phyloP scores from a whole-genome alignment of 2,329 filamentous ascomycete genomes.

The Fusarium nanum region DNA sequence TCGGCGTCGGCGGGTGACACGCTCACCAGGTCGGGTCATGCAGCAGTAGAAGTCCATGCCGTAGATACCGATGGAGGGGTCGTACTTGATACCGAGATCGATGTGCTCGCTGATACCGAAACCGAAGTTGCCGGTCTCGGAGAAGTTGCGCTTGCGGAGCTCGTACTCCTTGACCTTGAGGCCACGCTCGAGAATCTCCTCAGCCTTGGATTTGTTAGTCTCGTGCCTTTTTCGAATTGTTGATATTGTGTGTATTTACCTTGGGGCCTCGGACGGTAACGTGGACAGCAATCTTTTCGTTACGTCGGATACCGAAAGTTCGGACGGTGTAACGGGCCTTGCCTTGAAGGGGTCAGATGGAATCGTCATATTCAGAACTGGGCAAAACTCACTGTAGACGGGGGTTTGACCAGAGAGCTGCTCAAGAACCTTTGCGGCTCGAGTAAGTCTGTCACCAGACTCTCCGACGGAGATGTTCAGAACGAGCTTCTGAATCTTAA shows the following conservation, averaged over 20 bases:
- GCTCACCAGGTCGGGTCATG: constrained; percentile 99
- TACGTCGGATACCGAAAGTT: constrained; percentile 99
- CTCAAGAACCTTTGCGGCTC: constrained; percentile 99
- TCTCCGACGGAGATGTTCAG: constrained; percentile 99
- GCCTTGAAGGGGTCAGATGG: constrained; percentile 64
- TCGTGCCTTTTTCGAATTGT: not conserved
- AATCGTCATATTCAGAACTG: constrained; percentile 22
- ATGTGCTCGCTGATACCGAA: constrained; percentile 99
- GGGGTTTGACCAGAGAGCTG: constrained; percentile 99
- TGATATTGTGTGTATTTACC: constrained; percentile 48
- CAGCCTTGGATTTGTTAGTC: constrained; percentile 68
- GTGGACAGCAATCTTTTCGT: constrained; percentile 99
- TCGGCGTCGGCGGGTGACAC: constrained; percentile 94
- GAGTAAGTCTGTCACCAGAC: constrained; percentile 99
- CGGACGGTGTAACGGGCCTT: constrained; percentile 99
- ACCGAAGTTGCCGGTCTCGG: constrained; percentile 99
- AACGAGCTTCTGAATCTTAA: constrained; percentile 99
- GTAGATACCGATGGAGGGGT: constrained; percentile 98
- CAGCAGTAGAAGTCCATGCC: constrained; percentile 99
- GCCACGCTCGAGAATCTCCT: constrained; percentile 99
- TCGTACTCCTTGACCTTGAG: constrained; percentile 99
- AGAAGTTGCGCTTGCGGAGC: constrained; percentile 99
- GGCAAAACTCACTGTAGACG: constrained; percentile 85
- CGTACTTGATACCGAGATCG: constrained; percentile 99
- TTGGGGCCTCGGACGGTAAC: constrained; percentile 98